A percentile compares a stretch with the other conserved stretches of the same genome.
These are phyloP conservation scores for Lyophyllum shimeji DNA, from an alignment of 768 basidiomycete genomes.

Conservation along the genomic window DNA sequence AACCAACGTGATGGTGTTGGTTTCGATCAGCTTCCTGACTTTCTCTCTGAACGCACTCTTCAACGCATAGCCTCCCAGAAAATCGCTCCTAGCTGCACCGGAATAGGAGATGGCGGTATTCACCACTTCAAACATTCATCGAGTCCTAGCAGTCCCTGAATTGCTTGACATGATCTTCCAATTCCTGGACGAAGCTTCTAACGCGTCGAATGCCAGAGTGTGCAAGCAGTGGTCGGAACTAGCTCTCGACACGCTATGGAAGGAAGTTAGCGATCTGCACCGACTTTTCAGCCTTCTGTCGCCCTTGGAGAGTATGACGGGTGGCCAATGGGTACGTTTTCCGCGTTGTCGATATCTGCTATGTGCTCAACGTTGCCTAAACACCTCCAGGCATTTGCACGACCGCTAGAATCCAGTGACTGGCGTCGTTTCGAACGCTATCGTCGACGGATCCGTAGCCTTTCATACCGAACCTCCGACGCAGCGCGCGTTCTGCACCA, in stretches of 20 bases:
- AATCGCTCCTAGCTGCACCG: not conserved
- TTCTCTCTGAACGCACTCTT: not conserved
- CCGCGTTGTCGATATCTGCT: not conserved
- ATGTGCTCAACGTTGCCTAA: not conserved
- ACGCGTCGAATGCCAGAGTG: conserved; percentile 48
- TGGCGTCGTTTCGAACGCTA: conserved; percentile 60
- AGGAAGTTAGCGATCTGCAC: conserved; percentile 44
- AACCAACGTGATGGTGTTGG: not conserved
- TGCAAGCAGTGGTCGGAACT: conserved; percentile 61
- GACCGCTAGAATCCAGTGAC: conserved; percentile 42
- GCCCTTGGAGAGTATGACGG: conserved; percentile 31
- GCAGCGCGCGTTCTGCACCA: conserved; percentile 24
- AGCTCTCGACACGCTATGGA: conserved; percentile 60
- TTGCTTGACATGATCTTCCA: conserved; percentile 57
- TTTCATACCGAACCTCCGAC: conserved; percentile 26
- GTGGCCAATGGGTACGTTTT: conserved; percentile 25
- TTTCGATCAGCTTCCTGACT: not conserved
- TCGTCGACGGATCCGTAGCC: conserved; percentile 43
- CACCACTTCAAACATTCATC: conserved; percentile 18
- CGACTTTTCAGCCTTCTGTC: conserved; percentile 49
- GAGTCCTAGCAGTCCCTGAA: conserved; percentile 56
- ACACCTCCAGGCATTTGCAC: conserved; percentile 36
- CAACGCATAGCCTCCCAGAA: no score
- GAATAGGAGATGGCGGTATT: not conserved
- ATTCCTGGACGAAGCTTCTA: conserved; percentile 39